A percentile compares a stretch with the other conserved stretches of the same genome.
phyloP scores from a whole-genome alignment of 2,329 filamentous ascomycete genomes.

The Pyrenophora graminea region DNA sequence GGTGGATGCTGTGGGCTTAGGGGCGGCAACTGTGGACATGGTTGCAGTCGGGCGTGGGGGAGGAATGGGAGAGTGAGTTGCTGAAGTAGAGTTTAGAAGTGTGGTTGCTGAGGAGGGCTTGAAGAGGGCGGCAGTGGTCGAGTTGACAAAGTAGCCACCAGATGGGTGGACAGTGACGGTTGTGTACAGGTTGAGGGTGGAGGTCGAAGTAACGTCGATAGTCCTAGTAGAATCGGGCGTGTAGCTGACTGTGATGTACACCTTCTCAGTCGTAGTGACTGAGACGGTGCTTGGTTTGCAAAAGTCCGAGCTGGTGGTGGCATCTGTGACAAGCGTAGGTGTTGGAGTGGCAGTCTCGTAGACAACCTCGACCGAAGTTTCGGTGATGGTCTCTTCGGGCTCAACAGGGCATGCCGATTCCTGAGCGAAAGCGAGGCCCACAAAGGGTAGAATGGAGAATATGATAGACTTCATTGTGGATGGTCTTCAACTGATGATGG shows the following conservation, averaged over 20 bases:
- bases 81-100: neutral
- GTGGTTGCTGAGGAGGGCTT: neutral
- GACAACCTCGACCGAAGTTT: constrained; percentile 15
- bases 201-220: constrained; percentile 19
- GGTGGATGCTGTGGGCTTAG: constrained; percentile 1
- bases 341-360: constrained; percentile 8
- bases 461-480: constrained; percentile 35
- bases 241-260: constrained; percentile 28
- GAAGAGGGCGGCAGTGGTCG: constrained; percentile 15
- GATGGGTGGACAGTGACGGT: constrained; percentile 23
- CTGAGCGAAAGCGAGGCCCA: constrained; percentile 28
- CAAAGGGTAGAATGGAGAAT: constrained; percentile 32
- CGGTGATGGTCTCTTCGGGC: constrained; percentile 23
- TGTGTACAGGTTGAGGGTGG: constrained; percentile 17
- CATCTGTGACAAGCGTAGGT: constrained; percentile 1
- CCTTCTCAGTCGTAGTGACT: constrained; percentile 22
- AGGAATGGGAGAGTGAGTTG: neutral
- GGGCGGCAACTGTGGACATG: neutral
- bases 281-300: constrained; percentile 22
- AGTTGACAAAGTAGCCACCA: constrained; percentile 10
- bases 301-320: constrained; percentile 1
- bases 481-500: constrained; percentile 6
- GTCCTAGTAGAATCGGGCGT: constrained; percentile 13
- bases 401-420: constrained; percentile 23
- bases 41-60: neutral